phyloP scores from a whole-genome alignment of 345 rosid species.

The Citrus medica region DNA sequence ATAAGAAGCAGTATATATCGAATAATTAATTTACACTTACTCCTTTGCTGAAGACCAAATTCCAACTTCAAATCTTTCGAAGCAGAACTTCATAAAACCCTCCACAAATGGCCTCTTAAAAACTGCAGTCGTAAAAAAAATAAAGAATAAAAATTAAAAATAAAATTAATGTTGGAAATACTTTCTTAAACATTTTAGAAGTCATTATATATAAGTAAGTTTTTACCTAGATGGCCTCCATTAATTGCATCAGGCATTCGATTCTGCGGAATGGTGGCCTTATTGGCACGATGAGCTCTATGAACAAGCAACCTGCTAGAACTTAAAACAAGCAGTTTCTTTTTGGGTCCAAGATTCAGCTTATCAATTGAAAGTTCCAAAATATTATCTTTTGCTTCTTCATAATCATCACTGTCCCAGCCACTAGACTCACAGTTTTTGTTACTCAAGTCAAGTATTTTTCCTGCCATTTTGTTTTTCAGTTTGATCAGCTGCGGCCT shows the following conservation, averaged over 20 bases:
- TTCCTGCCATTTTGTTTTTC: neutral
- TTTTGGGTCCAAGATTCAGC: conserved; percentile 14
- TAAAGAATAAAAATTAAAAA: too few relatives aligned
- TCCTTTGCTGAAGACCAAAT: too few relatives aligned
- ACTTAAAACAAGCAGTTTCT: conserved; percentile 36
- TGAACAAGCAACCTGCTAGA: conserved; percentile 27
- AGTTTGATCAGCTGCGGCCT: neutral
- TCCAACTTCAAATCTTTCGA: too few relatives aligned
- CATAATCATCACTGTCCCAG: neutral
- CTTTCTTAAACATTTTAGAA: too few relatives aligned
- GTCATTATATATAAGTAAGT: too few relatives aligned
- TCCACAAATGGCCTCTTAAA: too few relatives aligned
- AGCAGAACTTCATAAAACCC: too few relatives aligned
- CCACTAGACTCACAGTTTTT: too few relatives aligned
- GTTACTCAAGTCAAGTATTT: neutral
- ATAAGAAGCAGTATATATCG: too few relatives aligned
- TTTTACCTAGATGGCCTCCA: conserved; percentile 23
- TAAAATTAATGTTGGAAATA: too few relatives aligned
- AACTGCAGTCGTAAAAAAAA: too few relatives aligned
- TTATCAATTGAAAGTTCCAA: conserved; percentile 3
- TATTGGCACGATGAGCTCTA: neutral
- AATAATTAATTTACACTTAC: too few relatives aligned
- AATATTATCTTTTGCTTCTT: neutral
- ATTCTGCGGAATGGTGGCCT: neutral
- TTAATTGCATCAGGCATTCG: conserved; percentile 25